A percentile compares a stretch with the other conserved stretches of the same genome.
These are phyloP conservation scores for Fusarium ambrosium DNA, from an alignment of 2,329 filamentous ascomycete species.

Conservation along the genomic window DNA sequence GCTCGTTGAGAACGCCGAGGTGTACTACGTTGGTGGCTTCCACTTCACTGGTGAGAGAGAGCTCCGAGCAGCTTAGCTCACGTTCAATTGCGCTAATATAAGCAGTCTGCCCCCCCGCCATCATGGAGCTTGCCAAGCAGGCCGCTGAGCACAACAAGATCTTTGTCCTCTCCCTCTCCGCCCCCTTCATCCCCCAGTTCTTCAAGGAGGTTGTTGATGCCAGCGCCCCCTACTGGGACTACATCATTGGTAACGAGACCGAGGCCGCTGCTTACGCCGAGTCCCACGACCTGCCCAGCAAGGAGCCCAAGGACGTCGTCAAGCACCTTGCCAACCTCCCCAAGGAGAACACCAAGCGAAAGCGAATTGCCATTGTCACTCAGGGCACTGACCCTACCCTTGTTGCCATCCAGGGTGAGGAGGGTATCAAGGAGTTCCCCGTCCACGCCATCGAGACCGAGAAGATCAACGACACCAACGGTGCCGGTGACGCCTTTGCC, in stretches of 20 bases:
- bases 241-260: constrained; percentile 96
- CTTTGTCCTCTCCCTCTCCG: constrained; percentile 92
- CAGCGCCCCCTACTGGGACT: constrained; percentile 92
- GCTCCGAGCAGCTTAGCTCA: neutral
- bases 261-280: constrained; percentile 91
- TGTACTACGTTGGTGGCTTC: constrained; percentile 95
- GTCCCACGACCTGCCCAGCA: constrained; percentile 79
- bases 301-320: constrained; percentile 87
- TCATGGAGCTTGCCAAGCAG: constrained; percentile 90
- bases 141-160: constrained; percentile 90
- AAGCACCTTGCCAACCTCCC: constrained; percentile 87
- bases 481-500: constrained; percentile 96
- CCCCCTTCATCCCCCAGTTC: constrained; percentile 96
- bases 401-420: constrained; percentile 80
- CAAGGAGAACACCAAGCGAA: constrained; percentile 89
- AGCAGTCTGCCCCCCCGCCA: constrained; percentile 86
- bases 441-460: constrained; percentile 83
- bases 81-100: constrained; percentile 17
- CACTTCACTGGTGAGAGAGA: constrained; percentile 79
- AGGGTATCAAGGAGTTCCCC: constrained; percentile 80
- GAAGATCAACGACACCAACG: constrained; percentile 95
- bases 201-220: constrained; percentile 96
- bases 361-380: constrained; percentile 90
- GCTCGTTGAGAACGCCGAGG: constrained; percentile 87
- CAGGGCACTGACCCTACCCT: constrained; percentile 94